phyloP scores from a whole-genome alignment of 2,329 filamentous ascomycete species.

The Polytolypa hystricis region DNA sequence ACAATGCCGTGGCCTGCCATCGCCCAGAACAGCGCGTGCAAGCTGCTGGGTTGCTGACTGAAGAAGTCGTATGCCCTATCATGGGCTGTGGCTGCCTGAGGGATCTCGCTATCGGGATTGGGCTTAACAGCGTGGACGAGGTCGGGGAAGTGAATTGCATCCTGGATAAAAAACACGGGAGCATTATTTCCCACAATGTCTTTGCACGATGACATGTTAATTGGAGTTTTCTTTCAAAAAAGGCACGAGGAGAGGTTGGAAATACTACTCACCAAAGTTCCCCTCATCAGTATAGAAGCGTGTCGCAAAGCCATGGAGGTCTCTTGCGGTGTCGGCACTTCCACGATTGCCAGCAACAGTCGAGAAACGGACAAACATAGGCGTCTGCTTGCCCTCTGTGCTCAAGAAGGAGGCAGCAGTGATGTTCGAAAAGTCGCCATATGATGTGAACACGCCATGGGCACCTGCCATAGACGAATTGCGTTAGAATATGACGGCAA shows the following conservation, averaged over 20 bases:
- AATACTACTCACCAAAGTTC: slow-evolving; percentile 41
- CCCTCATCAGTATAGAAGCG: slow-evolving; percentile 63
- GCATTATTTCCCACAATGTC: slow-evolving; percentile 34
- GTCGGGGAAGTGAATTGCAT: slow-evolving; percentile 32
- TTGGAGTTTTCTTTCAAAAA: not conserved
- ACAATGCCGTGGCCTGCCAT: slow-evolving; percentile 33
- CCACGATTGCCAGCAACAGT: slow-evolving; percentile 61
- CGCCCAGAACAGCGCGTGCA: slow-evolving; percentile 39
- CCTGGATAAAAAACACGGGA: slow-evolving; percentile 33
- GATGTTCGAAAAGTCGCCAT: slow-evolving; percentile 55
- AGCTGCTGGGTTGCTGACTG: slow-evolving; percentile 27
- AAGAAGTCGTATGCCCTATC: slow-evolving; percentile 44
- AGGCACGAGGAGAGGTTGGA: not conserved
- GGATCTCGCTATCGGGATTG: slow-evolving; percentile 31
- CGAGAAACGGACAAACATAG: slow-evolving; percentile 60
- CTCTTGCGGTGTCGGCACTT: slow-evolving; percentile 57
- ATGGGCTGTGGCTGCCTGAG: slow-evolving; percentile 39
- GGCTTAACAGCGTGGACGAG: slow-evolving; percentile 32
- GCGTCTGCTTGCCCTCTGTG: slow-evolving; percentile 48
- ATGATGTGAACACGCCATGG: slow-evolving; percentile 59
- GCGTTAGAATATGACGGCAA: slow-evolving; percentile 1
- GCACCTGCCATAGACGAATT: slow-evolving; percentile 32
- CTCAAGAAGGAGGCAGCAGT: slow-evolving; percentile 56
- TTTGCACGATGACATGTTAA: not conserved
- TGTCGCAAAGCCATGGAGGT: slow-evolving; percentile 62